These are phyloP conservation scores for Candida wancherniae DNA, from an alignment of 805 yeast species.

Conservation along the genomic window DNA sequence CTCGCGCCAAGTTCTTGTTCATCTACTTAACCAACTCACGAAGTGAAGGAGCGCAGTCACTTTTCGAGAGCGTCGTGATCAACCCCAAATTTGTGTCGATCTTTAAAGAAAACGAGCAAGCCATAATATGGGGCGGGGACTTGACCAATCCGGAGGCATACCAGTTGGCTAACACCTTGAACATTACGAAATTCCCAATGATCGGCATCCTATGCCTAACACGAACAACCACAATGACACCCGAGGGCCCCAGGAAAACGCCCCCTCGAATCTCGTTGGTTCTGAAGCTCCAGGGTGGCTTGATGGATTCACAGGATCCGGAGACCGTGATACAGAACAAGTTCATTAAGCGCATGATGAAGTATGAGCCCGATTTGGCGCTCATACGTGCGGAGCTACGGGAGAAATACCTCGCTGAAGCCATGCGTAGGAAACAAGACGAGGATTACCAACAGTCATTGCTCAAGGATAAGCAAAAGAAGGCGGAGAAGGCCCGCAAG, in stretches of 20 bases:
- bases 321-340: conserved; percentile 32
- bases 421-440: conserved; percentile 69
- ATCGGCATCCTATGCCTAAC: conserved; percentile 72
- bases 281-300: conserved; percentile 58
- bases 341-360: conserved; percentile 43
- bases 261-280: conserved; percentile 58
- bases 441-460: conserved; percentile 69
- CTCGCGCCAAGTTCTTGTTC: conserved; percentile 65
- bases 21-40: conserved; percentile 70
- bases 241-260: conserved; percentile 49
- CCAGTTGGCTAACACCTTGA: conserved; percentile 73
- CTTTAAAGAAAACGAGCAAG: conserved; percentile 38
- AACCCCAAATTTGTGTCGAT: conserved; percentile 43
- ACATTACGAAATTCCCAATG: conserved; percentile 75
- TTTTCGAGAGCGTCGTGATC: conserved; percentile 52
- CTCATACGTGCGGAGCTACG: conserved; percentile 60
- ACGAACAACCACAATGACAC: conserved; percentile 48
- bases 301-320: conserved; percentile 37
- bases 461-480: conserved; percentile 57
- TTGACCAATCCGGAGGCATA: conserved; percentile 76
- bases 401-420: conserved; percentile 52
- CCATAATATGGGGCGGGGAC: conserved; percentile 85
- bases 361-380: conserved; percentile 58
- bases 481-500: conserved; percentile 23
- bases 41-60: conserved; percentile 55